phyloP scores from a whole-genome alignment of 768 basidiomycete species.

The Phlebiopsis gigantea region DNA sequence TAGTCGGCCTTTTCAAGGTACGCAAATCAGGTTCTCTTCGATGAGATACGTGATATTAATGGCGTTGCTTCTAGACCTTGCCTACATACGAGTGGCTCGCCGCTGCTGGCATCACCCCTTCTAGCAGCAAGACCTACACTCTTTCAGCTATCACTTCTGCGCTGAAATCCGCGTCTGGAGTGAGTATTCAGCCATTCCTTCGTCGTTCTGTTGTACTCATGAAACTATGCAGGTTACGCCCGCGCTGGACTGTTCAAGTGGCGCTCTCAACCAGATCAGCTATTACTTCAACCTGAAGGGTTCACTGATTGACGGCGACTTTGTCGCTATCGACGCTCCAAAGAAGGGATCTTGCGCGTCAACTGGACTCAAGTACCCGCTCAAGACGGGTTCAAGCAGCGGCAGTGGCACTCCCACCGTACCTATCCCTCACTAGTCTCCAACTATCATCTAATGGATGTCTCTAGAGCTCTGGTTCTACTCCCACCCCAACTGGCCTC shows the following conservation, averaged over 20 bases:
- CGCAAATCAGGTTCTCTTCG: neutral
- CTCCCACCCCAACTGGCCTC: conserved; percentile 17
- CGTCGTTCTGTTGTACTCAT: too few relatives aligned
- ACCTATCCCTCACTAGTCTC: neutral
- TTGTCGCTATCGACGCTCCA: conserved; percentile 56
- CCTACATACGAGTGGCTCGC: conserved; percentile 73
- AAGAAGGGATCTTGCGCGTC: conserved; percentile 44
- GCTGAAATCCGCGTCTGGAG: conserved; percentile 40
- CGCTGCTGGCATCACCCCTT: conserved; percentile 70
- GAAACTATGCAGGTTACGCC: conserved; percentile 39
- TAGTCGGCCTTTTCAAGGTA: conserved; percentile 55
- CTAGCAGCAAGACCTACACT: conserved; percentile 49
- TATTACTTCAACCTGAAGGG: conserved; percentile 66
- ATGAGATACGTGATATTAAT: neutral
- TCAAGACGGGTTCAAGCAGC: conserved; percentile 36
- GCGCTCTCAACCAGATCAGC: conserved; percentile 38
- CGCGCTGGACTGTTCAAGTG: conserved; percentile 36
- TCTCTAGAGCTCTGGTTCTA: neutral
- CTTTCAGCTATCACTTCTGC: conserved; percentile 49
- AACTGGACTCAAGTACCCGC: conserved; percentile 55
- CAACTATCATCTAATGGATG: too few relatives aligned
- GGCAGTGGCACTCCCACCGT: conserved; percentile 9
- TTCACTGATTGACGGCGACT: conserved; percentile 61
- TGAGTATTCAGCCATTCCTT: neutral
- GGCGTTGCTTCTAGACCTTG: conserved; percentile 36